Evolutionary conservation across 345 rosid species (phyloP).

Genomic region (Linum lewisii): DNA sequence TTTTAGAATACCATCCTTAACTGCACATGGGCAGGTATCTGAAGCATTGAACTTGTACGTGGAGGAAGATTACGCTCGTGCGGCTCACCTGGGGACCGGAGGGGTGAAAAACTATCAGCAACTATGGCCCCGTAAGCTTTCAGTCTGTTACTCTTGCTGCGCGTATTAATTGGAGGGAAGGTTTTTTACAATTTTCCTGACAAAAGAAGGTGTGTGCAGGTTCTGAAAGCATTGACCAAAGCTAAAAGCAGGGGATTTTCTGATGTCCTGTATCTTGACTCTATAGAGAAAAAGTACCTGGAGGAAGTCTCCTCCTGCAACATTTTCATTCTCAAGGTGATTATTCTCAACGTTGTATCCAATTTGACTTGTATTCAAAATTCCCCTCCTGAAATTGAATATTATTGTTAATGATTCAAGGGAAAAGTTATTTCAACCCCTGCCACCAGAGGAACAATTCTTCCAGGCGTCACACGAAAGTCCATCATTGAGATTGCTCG

Average conservation of each 20-base stretch:
- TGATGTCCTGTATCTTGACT: constrained; percentile 3
- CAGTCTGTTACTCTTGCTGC: neutral
- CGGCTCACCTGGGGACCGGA: constrained; percentile 56
- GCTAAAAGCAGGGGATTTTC: constrained; percentile 17
- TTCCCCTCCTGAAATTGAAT: neutral
- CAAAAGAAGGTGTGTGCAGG: constrained; percentile 28
- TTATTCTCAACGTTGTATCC: too few species aligned
- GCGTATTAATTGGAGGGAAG: too few species aligned
- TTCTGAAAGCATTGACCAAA: constrained; percentile 44
- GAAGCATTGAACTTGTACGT: constrained; percentile 42
- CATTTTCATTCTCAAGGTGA: constrained; percentile 6
- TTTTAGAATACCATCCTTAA: constrained; percentile 5
- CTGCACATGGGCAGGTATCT: constrained; percentile 36
- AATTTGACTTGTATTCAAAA: neutral
- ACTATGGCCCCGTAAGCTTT: constrained; percentile 60
- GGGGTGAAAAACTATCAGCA: constrained; percentile 52
- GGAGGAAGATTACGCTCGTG: constrained; percentile 55
- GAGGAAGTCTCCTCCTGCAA: constrained; percentile 7
- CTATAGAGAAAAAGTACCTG: constrained; percentile 2
- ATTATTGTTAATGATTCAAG: constrained; percentile 19
- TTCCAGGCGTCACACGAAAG: constrained; percentile 62
- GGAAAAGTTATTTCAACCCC: constrained; percentile 67
- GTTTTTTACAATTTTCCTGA: neutral
- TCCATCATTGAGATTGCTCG: constrained; percentile 63
- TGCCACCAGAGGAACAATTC: constrained; percentile 61